Percentiles rank a stretch among this genome's conserved stretches.
phyloP scores from a whole-genome alignment of 129 eudicot genomes.

The Flaveria ramosissima region DNA sequence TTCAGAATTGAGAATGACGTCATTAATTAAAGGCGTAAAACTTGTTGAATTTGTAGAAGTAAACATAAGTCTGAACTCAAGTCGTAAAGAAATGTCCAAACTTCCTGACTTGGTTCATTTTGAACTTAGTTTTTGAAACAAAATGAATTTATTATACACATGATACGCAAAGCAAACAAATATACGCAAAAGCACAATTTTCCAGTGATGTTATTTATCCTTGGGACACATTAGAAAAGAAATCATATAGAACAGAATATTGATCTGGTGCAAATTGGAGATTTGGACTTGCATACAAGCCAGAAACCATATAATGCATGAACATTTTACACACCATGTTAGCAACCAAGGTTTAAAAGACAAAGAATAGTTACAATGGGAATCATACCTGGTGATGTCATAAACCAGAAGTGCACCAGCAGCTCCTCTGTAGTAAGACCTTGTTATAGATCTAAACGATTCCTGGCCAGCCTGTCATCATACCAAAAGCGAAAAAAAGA shows the following conservation, averaged over 20 bases:
- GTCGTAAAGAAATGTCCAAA: not conserved
- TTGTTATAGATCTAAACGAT: conserved; percentile 88
- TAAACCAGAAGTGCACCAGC: conserved; percentile 98
- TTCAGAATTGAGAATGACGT: not conserved
- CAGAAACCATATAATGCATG: not conserved
- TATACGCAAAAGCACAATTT: not conserved
- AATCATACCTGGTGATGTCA: conserved; percentile 66
- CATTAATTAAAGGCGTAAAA: not conserved
- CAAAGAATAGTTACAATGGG: not conserved
- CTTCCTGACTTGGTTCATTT: not conserved
- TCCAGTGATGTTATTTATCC: not conserved
- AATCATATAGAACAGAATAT: not conserved
- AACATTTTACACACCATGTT: not conserved
- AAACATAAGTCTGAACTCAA: not conserved
- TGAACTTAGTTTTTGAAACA: not conserved
- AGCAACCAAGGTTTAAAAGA: not conserved
- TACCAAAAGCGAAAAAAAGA: conserved; percentile 18
- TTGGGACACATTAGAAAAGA: not conserved
- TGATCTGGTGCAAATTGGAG: not conserved
- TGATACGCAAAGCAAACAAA: not conserved
- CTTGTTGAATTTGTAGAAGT: not conserved
- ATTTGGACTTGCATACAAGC: not conserved
- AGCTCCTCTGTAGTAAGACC: conserved; percentile 97
- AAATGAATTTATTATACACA: not conserved
- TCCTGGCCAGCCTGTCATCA: conserved; percentile 90